A percentile compares a stretch with the other conserved stretches of the same genome.
Evolutionary conservation across 2,329 filamentous ascomycete species (phyloP).

Genomic region (Dryadomyces quercivorus): DNA sequence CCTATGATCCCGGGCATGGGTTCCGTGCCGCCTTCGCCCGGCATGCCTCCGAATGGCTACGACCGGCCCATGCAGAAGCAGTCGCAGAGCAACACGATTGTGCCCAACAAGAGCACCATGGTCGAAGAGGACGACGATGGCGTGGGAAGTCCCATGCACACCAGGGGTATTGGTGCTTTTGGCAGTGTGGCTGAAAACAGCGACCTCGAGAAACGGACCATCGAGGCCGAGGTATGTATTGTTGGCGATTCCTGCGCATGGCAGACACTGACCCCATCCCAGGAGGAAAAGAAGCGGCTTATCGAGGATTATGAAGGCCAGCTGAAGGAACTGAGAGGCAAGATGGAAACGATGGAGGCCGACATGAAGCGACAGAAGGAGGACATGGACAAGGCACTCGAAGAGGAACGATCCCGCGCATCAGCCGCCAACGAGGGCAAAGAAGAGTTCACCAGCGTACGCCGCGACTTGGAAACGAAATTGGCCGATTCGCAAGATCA

Average conservation of each 20-base stretch:
- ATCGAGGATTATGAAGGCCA: conserved; percentile 73
- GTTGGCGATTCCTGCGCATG: not conserved
- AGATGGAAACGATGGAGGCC: conserved; percentile 59
- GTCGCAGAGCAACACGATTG: conserved; percentile 89
- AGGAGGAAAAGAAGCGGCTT: conserved; percentile 25
- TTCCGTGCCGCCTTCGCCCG: conserved; percentile 45
- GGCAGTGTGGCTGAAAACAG: conserved; percentile 21
- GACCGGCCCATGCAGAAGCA: conserved; percentile 75
- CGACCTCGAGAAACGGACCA: conserved; percentile 23
- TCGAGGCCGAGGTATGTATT: conserved; percentile 25
- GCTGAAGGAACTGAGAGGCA: conserved; percentile 61
- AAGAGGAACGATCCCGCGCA: conserved; percentile 43
- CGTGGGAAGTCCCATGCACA: not conserved
- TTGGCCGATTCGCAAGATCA: conserved; percentile 61
- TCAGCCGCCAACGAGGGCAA: conserved; percentile 48
- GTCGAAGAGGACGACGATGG: conserved; percentile 85
- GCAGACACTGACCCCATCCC: not conserved
- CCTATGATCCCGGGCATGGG: conserved; percentile 12
- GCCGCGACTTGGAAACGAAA: conserved; percentile 57
- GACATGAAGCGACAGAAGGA: conserved; percentile 60
- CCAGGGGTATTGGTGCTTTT: conserved; percentile 13
- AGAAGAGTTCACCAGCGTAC: conserved; percentile 57
- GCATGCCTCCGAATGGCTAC: conserved; percentile 48
- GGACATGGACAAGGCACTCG: conserved; percentile 48
- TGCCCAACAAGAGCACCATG: conserved; percentile 96